Evolutionary conservation across 768 basidiomycete genomes (phyloP), one percentile per base, ranked within the genome.

Genomic region (Sporobolomyces roseus): DNA sequence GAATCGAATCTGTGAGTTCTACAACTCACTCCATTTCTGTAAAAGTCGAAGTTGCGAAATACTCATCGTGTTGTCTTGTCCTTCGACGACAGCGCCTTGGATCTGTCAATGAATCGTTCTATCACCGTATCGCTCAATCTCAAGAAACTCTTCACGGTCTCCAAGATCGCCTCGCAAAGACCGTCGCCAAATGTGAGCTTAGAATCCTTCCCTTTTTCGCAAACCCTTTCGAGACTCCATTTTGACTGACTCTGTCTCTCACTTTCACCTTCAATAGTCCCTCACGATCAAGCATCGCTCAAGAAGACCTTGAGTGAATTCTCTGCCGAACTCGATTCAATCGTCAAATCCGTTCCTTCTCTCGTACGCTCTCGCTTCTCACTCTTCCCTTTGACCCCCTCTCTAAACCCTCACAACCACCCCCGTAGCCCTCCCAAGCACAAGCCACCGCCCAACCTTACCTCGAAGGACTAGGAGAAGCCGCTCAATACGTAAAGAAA

Each of bases 141-240:
- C 67, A 62, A 27, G 36, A 68, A 43, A 54, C 49, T 3, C 55
- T 72, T 33, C 13, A 46, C 14, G 12, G n/a, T 43, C 51, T 68
- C 7, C 71, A 72, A 33, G 67, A 66, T 14, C 63, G 63, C 32
- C 64, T 72, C 54, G 38, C 46, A 25, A 30, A 43, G 4, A 56
- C 59, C 9, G 33, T 66, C 53, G 61, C 61, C 23, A 27, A 56
- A 9, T 23, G 70, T 66, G 16, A 51, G 70, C 45, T 52, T 5
- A 12, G 7, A 19, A 14, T 21, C 45, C 45, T 46, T 46, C 21
- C 23, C 14, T 38, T 21, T 38, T 27, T 7, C 30, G 8, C n/a
- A 17, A 50, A 50, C 49, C 8, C 7, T 27, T 29, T 50, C 25
- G n/a, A 7, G n/a, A 12, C 8, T 9, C n/a, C n/a, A n/a, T n/a